A percentile compares a stretch with the other conserved stretches of the same genome.
phyloP scores from a whole-genome alignment of 805 yeast species.

The Candida palmyrensis region DNA sequence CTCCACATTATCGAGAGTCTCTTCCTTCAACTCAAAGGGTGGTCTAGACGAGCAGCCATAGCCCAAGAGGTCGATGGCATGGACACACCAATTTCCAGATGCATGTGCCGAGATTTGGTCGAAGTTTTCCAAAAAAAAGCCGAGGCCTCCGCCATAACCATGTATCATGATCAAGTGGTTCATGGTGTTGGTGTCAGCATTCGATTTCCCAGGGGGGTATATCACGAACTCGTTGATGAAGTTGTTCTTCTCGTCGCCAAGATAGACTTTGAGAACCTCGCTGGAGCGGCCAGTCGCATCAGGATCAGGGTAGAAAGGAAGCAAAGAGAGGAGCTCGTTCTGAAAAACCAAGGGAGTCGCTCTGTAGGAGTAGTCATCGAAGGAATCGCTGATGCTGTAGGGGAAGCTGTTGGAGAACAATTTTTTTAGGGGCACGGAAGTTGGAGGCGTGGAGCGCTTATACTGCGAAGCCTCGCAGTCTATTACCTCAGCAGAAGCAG shows the following conservation, averaged over 20 bases:
- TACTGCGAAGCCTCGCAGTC: too few species aligned
- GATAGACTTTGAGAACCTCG: conserved; percentile 26
- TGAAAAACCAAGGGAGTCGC: conserved; percentile 41
- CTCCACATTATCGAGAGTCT: conserved; percentile 48
- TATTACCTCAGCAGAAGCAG: too few species aligned
- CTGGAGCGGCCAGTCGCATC: conserved; percentile 23
- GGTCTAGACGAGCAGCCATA: conserved; percentile 89
- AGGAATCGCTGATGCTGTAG: conserved; percentile 44
- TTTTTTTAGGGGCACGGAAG: conserved; percentile 57
- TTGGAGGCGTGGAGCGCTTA: conserved; percentile 57
- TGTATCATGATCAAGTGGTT: conserved; percentile 40
- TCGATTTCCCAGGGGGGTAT: conserved; percentile 22
- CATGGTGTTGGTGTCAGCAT: conserved; percentile 11
- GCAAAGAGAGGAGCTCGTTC: conserved; percentile 35
- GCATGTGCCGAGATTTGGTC: conserved; percentile 17
- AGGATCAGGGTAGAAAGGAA: conserved; percentile 43
- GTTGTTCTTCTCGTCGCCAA: conserved; percentile 20
- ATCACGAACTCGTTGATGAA: conserved; percentile 39
- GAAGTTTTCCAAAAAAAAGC: conserved; percentile 37
- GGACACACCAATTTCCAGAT: conserved; percentile 59
- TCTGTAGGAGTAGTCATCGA: conserved; percentile 43
- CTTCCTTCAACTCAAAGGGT: conserved; percentile 43
- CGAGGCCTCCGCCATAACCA: conserved; percentile 44
- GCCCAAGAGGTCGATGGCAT: conserved; percentile 84
- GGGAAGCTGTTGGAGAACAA: conserved; percentile 57